Evolutionary conservation across 2,329 filamentous ascomycete species (phyloP), one percentile per base, ranked within the genome.

Genomic region (Aspergillus awamori): DNA sequence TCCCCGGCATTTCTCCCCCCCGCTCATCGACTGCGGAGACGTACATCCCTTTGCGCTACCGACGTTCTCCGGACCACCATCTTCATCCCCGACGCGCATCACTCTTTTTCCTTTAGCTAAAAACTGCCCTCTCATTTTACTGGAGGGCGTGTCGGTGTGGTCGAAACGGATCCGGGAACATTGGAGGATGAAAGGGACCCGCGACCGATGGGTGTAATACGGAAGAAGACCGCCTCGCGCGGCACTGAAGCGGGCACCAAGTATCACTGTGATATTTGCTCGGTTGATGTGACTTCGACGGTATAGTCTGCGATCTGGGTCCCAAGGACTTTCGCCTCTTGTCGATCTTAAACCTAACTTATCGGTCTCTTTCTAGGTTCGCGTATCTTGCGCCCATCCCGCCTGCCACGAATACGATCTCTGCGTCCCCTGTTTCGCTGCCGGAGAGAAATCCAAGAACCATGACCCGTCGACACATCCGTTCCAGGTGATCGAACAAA

Each of bases 251-350:
- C 91, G 52, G 91, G 91, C 65, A 91, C 93, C 33, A 97, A 98
- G 76, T 99, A 96, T 77, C 92, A 98, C 67, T 99, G 95, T 82
- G 96, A 99, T 77, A 89, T 96, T 61, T 99, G 95, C 77, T 96
- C 92, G 48, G 92, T 92, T 60, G 95, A 99, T 77, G 96, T 99
- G 69, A 99, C 95, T 51, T 95, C 93, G 5, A 99, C 95, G 51
- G 95, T 96, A 84, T 72, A 30, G 38, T 43, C 39, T 20, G 22
- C 30, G 41, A 52, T 33, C 49, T 57, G 59, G 53, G 47, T 57
- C 61, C 6, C 59, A 15, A 24, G 36, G 48, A 43, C 30, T n/a
- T 36, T 38, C 17, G 47, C 20, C 15, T 24, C 26, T 8, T 26
- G n/a, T 52, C 43, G 36, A 11, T 13, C 20, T 11, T 36, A 36